Base-by-base conservation (phyloP, 306 rosid genomes). In the Heteromeles arbutifolia region DNA sequence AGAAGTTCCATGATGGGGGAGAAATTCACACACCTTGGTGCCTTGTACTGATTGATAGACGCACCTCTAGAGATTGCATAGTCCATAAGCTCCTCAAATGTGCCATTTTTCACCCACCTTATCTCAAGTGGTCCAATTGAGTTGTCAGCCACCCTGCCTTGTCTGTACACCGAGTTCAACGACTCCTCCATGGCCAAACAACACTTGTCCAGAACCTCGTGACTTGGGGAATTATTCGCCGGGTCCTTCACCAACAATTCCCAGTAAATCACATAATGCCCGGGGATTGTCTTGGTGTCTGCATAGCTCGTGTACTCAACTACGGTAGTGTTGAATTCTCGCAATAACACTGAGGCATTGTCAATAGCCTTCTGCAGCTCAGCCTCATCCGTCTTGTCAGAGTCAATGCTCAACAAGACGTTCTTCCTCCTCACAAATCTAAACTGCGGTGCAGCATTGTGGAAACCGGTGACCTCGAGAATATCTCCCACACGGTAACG, bases 181-280 rank as follows among this genome's bases (percentile, higher is more conserved):
- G 87, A 82, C 53, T 95, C 91, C 67, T 95, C 99, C 89, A 95
- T 95, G 3, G 83, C 87, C 21, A 90, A 72, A 32, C 99, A 95
- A 6, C 99, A 95, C 32, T 54, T 74, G 45, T 85, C 82, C 68
- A 95, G 37, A 1, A 87, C 87, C 59, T 85, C 84, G 3, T 44
- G 11, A 0, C 75, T 90, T 0, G 93, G 99, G 11, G 86, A 57
- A 65, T 79, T 69, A 2, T 24, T 62, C 61, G 84, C 76, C 0
- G 77, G 41, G 54, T 95, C 97, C 77, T 88, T 90, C 76, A 82
- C 81, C 5, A 88, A 43, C 54, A 95, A 80, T 45, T 95, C 99
- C 99, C 97, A 95, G 41, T 92, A 95, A 19, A 95, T 89, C 5
- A 95, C 99, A 75, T 95, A 95, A 71, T 95, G 99, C 8, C 98